Evolutionary conservation across 192 early-diverging fungal species (phyloP).

Genomic region (Linderina pennispora): DNA sequence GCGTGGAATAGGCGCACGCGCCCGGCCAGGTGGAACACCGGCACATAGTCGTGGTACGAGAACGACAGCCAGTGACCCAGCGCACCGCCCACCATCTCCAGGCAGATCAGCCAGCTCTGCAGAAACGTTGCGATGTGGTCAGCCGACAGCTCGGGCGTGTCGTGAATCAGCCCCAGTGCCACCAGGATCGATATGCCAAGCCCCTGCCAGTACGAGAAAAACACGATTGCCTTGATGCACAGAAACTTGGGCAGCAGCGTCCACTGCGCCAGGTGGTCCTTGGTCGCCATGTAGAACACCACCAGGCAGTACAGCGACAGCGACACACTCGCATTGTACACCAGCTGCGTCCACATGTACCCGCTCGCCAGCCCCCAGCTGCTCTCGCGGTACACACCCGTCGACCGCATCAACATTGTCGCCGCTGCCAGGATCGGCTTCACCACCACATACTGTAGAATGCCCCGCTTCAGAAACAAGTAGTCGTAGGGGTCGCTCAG

Average conservation of each 20-base stretch:
- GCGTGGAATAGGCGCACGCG: slow-evolving; percentile 74
- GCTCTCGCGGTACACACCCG: slow-evolving; percentile 75
- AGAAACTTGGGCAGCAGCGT: slow-evolving; percentile 91
- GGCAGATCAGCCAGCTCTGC: slow-evolving; percentile 87
- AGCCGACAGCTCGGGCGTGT: slow-evolving; percentile 51
- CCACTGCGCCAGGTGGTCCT: slow-evolving; percentile 64
- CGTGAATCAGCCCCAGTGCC: slow-evolving; percentile 63
- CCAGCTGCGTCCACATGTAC: slow-evolving; percentile 75
- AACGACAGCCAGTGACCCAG: slow-evolving; percentile 78
- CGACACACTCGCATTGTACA: slow-evolving; percentile 89
- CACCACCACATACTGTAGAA: slow-evolving; percentile 90
- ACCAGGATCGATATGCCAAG: slow-evolving; percentile 78
- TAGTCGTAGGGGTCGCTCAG: slow-evolving; percentile 83
- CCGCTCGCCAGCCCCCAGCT: slow-evolving; percentile 57
- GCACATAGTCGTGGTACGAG: slow-evolving; percentile 75
- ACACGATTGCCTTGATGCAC: slow-evolving; percentile 88
- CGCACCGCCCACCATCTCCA: slow-evolving; percentile 84
- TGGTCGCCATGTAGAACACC: slow-evolving; percentile 81
- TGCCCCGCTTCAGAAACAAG: slow-evolving; percentile 79
- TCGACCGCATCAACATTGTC: slow-evolving; percentile 74
- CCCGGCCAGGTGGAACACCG: slow-evolving; percentile 58
- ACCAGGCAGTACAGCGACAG: slow-evolving; percentile 80
- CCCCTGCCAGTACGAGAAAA: slow-evolving; percentile 94
- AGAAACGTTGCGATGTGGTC: slow-evolving; percentile 73
- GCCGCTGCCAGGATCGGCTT: slow-evolving; percentile 75